Evolutionary conservation across 208 protist genomes (phyloP).

Genomic region (Naegleria gruberi): DNA sequence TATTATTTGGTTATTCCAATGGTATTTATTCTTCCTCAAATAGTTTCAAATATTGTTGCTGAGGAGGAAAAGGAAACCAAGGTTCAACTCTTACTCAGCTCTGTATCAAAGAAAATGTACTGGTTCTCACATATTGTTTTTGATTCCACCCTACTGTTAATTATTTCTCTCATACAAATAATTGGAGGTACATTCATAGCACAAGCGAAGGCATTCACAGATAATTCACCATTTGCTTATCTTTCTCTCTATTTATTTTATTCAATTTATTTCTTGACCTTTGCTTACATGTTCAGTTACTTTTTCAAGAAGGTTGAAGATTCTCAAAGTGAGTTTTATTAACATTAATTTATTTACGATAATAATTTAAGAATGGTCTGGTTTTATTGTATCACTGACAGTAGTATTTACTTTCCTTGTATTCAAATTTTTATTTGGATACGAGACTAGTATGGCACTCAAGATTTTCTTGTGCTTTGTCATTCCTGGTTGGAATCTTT

Average conservation of each 20-base stretch:
- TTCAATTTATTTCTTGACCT: neutral
- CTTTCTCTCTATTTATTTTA: neutral
- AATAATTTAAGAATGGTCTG: neutral
- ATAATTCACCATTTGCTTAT: neutral
- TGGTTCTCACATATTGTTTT: neutral
- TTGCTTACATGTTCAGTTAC: neutral
- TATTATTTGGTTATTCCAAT: neutral
- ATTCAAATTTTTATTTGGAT: too few relatives aligned
- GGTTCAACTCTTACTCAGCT: neutral
- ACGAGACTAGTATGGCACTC: neutral
- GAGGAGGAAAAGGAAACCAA: conserved; percentile 3
- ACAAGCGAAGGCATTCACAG: neutral
- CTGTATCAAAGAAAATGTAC: neutral
- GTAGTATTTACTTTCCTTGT: neutral
- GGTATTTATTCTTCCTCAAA: neutral
- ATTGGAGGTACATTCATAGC: neutral
- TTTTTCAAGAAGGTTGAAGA: conserved; percentile 4
- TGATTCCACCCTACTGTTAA: neutral
- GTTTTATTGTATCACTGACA: neutral
- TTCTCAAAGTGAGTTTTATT: neutral
- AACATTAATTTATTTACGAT: neutral
- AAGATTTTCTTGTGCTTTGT: neutral
- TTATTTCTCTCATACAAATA: neutral
- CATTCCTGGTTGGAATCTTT: neutral
- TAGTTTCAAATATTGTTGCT: neutral